Percentiles rank a stretch among this genome's conserved stretches.
Conservation (phyloP, 768 basidiomycete species). For the Termitomyces heimii region DNA sequence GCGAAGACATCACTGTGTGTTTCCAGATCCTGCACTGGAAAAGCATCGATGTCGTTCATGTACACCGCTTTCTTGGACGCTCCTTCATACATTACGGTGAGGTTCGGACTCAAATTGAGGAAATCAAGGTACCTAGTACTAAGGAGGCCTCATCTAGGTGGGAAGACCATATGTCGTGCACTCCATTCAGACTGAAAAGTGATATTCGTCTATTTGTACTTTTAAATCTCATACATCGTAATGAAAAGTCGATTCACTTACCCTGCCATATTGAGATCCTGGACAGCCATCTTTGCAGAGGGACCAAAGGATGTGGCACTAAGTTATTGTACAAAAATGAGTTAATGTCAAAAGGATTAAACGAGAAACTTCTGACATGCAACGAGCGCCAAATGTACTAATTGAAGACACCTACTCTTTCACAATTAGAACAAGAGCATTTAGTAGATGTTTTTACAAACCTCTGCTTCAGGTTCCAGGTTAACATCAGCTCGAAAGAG, state of each 20-base stretch:
- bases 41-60: conserved; percentile 42
- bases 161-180: conserved; percentile 54
- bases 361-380: conserved; percentile 34
- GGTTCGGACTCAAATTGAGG: neutral
- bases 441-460: conserved; percentile 13
- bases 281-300: conserved; percentile 41
- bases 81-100: conserved; percentile 29
- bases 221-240: conserved; percentile 6
- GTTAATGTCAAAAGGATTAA: neutral
- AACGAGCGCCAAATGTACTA: conserved; percentile 34
- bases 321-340: neutral
- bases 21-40: conserved; percentile 31
- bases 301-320: conserved; percentile 58
- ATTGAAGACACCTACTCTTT: conserved; percentile 45
- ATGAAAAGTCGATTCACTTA: conserved; percentile 17
- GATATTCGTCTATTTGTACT: conserved; percentile 25
- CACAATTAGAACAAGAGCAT: neutral
- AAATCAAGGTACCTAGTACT: conserved; percentile 40
- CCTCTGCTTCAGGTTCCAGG: conserved; percentile 33
- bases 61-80: conserved; percentile 45
- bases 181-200: conserved; percentile 28
- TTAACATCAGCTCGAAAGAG: conserved; percentile 40
- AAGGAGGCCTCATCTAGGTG: conserved; percentile 43
- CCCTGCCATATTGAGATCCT: conserved; percentile 35
- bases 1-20: conserved; percentile 64